Base-by-base conservation (phyloP, 2,329 filamentous ascomycete genomes). In the Microcyclosporella mali region DNA sequence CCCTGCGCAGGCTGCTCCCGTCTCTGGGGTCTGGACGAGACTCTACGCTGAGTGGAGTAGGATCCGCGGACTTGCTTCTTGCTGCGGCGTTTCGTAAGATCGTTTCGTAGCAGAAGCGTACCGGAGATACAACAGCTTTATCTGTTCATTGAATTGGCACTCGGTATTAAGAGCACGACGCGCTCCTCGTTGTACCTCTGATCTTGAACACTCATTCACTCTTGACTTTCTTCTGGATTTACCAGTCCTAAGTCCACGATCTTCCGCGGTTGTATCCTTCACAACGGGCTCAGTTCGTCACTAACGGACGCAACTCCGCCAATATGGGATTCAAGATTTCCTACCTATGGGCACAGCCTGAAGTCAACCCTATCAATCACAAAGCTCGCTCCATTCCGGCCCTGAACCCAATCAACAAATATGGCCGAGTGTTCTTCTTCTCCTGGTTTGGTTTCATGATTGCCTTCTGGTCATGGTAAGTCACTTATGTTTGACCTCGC, bases 391-490 rank as follows among this genome's bases (percentile, higher is more conserved):
- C 85, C 0, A 78, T 95, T 35, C 88, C 88, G 0, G 63, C 86
- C 16, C 69, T 95, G 49, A 94, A 94, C 63, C 78, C 83, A 0
- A 61, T 89, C 56, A 76, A 94, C 63, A 70, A 81, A 55, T 88
- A 95, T 70, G 88, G 88, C 29, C 77, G 88, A 6, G 88, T 92
- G 0, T 94, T 94, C 66, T 88, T 89, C 71, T 94, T 94, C 69
- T 85, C 84, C 1, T 92, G 85, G 81, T 75, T 88, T 36, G 85
- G 85, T 2, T 92, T 92, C 66, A 81, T 92, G 75, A 77, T 90
- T 40, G 84, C 85, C 6, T 95, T 94, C 67, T 86, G 87, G 75
- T 88, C 86, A 9, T 95, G 77, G 77, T 74, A 62, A 59, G 69
- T 59, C 21, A 25, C n/a, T n/a, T n/a, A n/a, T n/a, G n/a, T n/a